Percentiles rank a stretch among this genome's conserved stretches.
phyloP scores from a whole-genome alignment of 768 basidiomycete species.

The Lentinula aciculospora region DNA sequence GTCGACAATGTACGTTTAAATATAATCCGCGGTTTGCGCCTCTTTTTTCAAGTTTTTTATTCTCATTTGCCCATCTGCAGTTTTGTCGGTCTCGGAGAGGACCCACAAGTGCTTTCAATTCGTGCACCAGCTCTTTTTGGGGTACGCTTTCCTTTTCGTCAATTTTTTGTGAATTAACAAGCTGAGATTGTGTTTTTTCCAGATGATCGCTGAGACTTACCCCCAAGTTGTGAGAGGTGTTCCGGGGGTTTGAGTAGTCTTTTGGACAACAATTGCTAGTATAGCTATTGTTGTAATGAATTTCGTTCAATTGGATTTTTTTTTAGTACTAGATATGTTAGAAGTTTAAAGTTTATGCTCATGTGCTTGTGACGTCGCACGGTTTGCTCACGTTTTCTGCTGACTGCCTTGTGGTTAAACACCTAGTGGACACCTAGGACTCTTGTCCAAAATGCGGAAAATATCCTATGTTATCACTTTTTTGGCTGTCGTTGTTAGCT shows the following conservation, averaged over 20 bases:
- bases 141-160: slow-evolving; percentile 27
- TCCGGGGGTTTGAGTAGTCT: slow-evolving; percentile 17
- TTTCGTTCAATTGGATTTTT: no score
- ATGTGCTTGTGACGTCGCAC: not conserved
- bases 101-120: slow-evolving; percentile 69
- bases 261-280: no score
- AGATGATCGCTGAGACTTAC: slow-evolving; percentile 66
- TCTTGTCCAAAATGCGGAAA: slow-evolving; percentile 26
- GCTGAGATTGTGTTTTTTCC: not conserved
- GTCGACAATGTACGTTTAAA: slow-evolving; percentile 63
- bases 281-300: no score
- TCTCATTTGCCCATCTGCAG: slow-evolving; percentile 33
- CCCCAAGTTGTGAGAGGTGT: slow-evolving; percentile 68
- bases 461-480: slow-evolving; percentile 65
- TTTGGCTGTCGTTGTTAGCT: slow-evolving; percentile 42
- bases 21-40: not conserved
- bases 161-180: slow-evolving; percentile 1
- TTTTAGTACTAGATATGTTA: no score
- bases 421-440: no score
- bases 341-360: no score
- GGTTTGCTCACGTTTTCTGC: no score
- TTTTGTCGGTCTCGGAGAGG: slow-evolving; percentile 82
- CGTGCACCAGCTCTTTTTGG: slow-evolving; percentile 68
- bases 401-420: no score
- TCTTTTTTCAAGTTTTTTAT: not conserved